Evolutionary conservation across 345 rosid genomes (phyloP).

Genomic region (Eutrema yunnanense): DNA sequence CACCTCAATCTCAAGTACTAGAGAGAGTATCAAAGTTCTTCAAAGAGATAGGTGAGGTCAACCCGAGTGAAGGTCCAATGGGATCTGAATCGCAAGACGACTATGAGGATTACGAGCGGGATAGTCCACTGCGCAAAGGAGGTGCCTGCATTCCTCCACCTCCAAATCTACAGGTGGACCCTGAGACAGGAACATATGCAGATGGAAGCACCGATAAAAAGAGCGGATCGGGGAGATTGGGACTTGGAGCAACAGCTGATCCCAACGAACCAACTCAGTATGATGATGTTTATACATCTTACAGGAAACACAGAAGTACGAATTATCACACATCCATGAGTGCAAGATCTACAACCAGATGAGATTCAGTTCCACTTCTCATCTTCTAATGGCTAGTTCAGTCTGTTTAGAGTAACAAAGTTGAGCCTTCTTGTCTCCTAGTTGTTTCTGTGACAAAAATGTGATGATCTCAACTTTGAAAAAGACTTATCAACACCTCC

Average conservation of each 20-base stretch:
- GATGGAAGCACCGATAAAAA: constrained; percentile 79
- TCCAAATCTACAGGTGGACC: constrained; percentile 75
- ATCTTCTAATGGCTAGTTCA: constrained; percentile 1
- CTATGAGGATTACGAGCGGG: constrained; percentile 64
- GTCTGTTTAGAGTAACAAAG: constrained; percentile 11
- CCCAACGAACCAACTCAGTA: constrained; percentile 89
- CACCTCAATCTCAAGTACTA: constrained; percentile 67
- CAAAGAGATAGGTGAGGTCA: constrained; percentile 86
- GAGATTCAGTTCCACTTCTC: constrained; percentile 12
- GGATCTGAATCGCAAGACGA: constrained; percentile 55
- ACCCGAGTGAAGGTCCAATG: constrained; percentile 79
- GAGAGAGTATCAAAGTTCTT: constrained; percentile 90
- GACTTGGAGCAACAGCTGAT: constrained; percentile 80
- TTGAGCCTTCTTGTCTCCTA: not conserved
- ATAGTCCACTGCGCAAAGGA: constrained; percentile 58
- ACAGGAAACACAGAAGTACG: constrained; percentile 91
- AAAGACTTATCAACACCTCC: not conserved
- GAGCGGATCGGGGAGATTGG: constrained; percentile 69
- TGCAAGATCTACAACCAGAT: constrained; percentile 71
- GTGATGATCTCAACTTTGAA: constrained; percentile 10
- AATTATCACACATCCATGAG: constrained; percentile 89
- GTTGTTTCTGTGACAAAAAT: constrained; percentile 3
- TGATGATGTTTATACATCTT: constrained; percentile 90
- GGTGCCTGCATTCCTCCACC: constrained; percentile 98
- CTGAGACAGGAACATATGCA: constrained; percentile 77